Base-by-base conservation (phyloP, 768 basidiomycete genomes). In the Hypholoma fasciculare region DNA sequence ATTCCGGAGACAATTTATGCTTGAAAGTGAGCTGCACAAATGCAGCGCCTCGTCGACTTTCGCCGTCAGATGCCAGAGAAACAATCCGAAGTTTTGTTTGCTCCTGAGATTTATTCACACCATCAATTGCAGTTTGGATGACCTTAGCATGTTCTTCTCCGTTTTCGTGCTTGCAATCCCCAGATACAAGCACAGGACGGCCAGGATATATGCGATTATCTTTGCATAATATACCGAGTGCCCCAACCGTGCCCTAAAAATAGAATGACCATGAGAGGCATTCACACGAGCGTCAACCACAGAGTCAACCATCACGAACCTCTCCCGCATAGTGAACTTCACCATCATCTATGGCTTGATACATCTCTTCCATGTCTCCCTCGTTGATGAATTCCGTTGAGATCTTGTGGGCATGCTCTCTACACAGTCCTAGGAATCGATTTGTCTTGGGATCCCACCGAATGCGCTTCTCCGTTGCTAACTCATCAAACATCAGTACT, bases 401-500 rank as follows among this genome's bases (percentile, higher is more conserved):
- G 1, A 57, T 56, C 2, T 57, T 60, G 16, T 61, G 26, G 0
- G 43, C 67, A 52, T 71, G 70, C 54, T 67, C 56, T 4, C 68
- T 58, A 46, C 69, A 74, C 0, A 71, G 23, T 2, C 71, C 68
- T 0, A 69, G 30, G 37, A 72, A 66, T 2, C 56, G 26, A 48
- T 72, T 70, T 1, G 69, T 66, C 37, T 49, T 59, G 6, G 37
- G 30, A 52, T 72, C 63, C 62, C 60, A 72, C 0, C 67, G 54
- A 12, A 67, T 51, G 14, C 67, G 44, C 26, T 66, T 65, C 51
- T 74, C 67, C 0, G 49, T 55, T 1, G 67, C 67, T 7, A 74
- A 7, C 62, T 74, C 70, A 57, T 74, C 68, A 23, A 71, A 63
- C 68, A 72, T 72, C 52, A 71, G 3, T 6, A 74, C 59, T 7